A percentile compares a stretch with the other conserved stretches of the same genome.
Conservation (phyloP, 129 eudicot genomes). For the Centaurea solstitialis region DNA sequence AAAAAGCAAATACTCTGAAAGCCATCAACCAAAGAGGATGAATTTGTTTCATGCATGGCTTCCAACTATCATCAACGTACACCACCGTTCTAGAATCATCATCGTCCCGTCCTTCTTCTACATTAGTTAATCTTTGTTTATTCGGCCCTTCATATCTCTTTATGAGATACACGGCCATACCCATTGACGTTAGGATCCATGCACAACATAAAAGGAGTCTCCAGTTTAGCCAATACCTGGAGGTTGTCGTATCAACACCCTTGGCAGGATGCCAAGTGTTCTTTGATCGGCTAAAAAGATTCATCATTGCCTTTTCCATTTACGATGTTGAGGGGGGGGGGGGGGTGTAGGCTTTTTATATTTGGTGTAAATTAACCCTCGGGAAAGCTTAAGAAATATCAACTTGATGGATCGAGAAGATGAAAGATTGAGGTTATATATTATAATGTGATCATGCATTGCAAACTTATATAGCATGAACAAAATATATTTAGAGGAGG, state of each 20-base stretch:
- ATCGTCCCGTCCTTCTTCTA: slow-evolving; percentile 15
- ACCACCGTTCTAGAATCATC: slow-evolving; percentile 53
- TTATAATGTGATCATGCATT: no score
- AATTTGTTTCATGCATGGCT: slow-evolving; percentile 69
- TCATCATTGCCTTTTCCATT: no score
- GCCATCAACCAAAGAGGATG: slow-evolving; percentile 87
- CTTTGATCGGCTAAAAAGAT: no score
- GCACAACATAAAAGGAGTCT: slow-evolving; percentile 51
- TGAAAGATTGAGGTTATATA: no score
- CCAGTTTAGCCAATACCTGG: slow-evolving; percentile 61
- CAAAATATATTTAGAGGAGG: no score
- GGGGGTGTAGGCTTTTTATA: not conserved
- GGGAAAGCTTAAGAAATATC: slow-evolving; percentile 20
- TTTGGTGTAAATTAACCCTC: slow-evolving; percentile 4
- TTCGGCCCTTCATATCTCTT: no score
- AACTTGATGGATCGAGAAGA: slow-evolving; percentile 11
- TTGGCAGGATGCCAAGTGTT: no score
- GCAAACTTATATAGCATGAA: no score
- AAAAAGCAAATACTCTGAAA: slow-evolving; percentile 66
- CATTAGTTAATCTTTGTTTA: slow-evolving; percentile 27
- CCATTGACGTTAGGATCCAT: slow-evolving; percentile 64
- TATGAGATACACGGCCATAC: slow-evolving; percentile 54
- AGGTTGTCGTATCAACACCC: no score
- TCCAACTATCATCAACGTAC: slow-evolving; percentile 85
- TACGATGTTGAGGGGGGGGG: no score